Base-by-base conservation (phyloP, 768 basidiomycete genomes). In the Trametes meyenii region DNA sequence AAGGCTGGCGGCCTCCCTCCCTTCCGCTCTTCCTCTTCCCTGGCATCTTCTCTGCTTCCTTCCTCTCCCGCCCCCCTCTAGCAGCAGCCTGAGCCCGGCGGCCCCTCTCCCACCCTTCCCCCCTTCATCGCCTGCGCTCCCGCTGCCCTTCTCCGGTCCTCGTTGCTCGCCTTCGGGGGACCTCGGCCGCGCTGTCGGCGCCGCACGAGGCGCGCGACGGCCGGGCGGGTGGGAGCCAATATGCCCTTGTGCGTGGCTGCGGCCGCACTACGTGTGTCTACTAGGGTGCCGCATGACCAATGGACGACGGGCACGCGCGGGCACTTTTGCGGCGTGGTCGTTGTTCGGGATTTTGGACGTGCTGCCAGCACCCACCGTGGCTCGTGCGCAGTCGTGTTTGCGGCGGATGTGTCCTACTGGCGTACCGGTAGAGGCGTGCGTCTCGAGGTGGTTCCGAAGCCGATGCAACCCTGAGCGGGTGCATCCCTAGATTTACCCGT, bases 141-240 rank as follows among this genome's bases (percentile, higher is more conserved):
- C n/a, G 44, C 44, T 21, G 44, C 44, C 19, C 29, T 29, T n/a
- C 16, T n/a, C 26, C 1, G 48, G 3, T 1, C 24, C 11, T 29
- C 5, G 19, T 6, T 13, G 21, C 23, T 23, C 24, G 2, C 26
- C 48, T 33, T 35, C 48, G 26, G 14, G 7, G 14, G 24, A 24
- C 3, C 29, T 13, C 26, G 17, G 8, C 11, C 17, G 8, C 8
- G 21, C 17, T 45, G 13, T 43, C 42, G 26, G 26, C n/a, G 29
- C 40, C 23, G 42, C 53, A 35, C 43, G 53, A 40, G 19, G 29
- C 42, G 53, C 42, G 12, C 43, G 26, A 29, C 39, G 42, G 53
- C 53, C 12, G 26, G 19, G 45, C 19, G 12, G 55, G 57, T 58
- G 57, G 50, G 57, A 58, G 49, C 50, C 57, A 58, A 51, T 58